These are phyloP conservation scores for Fistulina hepatica DNA, from an alignment of 1,284 basidiomycete species.

Conservation along the genomic window DNA sequence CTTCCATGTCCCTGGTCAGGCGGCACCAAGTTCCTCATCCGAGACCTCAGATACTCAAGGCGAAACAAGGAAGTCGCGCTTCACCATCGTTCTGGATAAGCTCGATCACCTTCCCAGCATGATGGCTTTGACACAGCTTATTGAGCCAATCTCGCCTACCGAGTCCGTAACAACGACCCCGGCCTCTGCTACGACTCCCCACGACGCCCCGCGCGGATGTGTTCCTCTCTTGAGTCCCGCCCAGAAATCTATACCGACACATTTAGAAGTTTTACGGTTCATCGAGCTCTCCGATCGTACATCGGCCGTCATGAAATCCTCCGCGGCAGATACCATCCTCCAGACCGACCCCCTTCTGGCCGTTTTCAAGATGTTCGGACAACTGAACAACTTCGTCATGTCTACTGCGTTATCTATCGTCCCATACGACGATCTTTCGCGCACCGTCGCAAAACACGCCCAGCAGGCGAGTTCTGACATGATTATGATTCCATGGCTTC, in stretches of 20 bases:
- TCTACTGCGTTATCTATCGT: constrained; percentile 56
- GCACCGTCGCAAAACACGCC: constrained; percentile 59
- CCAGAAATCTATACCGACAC: too few relatives aligned
- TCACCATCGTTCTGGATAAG: constrained; percentile 84
- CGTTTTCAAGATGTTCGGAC: constrained; percentile 78
- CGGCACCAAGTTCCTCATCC: constrained; percentile 13
- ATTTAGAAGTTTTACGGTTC: constrained; percentile 70
- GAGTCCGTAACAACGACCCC: constrained; percentile 12
- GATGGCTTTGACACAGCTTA: constrained; percentile 60
- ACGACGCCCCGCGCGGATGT: constrained; percentile 1
- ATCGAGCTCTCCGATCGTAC: constrained; percentile 88
- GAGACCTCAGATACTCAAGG: constrained; percentile 13
- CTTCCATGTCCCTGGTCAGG: constrained; percentile 30
- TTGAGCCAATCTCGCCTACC: constrained; percentile 31
- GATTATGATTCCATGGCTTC: constrained; percentile 77
- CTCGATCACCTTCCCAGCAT: constrained; percentile 77
- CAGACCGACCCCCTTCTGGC: constrained; percentile 73
- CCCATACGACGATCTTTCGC: constrained; percentile 58
- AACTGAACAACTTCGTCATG: constrained; percentile 66
- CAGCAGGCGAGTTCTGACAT: constrained; percentile 55
- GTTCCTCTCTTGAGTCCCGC: constrained; percentile 2
- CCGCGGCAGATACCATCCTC: constrained; percentile 52
- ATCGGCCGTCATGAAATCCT: constrained; percentile 82
- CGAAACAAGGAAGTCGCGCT: constrained; percentile 34
- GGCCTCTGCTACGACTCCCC: constrained; percentile 3